These are phyloP conservation scores for Mycena kentingensis DNA, from an alignment of 768 basidiomycete species.

Conservation along the genomic window DNA sequence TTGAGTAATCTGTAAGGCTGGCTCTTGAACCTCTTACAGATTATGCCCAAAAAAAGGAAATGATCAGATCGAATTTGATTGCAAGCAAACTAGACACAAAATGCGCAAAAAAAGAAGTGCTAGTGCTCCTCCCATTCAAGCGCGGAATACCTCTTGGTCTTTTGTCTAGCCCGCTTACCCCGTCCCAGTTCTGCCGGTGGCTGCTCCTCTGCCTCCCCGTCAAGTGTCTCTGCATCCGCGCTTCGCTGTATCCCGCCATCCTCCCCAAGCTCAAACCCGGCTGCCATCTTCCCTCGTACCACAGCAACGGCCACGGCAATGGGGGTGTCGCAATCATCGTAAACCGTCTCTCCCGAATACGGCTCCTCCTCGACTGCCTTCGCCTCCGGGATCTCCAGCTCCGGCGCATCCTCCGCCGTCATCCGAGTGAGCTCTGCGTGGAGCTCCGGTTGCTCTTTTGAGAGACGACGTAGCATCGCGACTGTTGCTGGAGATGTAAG, in stretches of 20 bases:
- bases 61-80: too few relatives aligned
- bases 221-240: neutral
- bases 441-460: slow-evolving; percentile 12
- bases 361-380: neutral
- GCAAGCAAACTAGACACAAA: too few relatives aligned
- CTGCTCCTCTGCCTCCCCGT: neutral
- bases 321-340: neutral
- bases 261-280: neutral
- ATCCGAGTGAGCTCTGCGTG: neutral
- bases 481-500: slow-evolving; percentile 22
- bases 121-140: neutral
- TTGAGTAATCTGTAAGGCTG: too few relatives aligned
- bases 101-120: too few relatives aligned
- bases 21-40: too few relatives aligned
- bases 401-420: neutral
- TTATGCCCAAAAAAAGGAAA: too few relatives aligned
- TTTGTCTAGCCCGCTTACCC: neutral
- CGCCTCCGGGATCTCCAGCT: neutral
- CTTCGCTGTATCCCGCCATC: neutral
- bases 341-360: neutral
- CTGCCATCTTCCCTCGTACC: neutral
- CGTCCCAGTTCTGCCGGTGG: neutral
- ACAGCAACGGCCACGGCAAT: neutral
- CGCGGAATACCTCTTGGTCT: neutral
- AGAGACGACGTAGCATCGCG: slow-evolving; percentile 17